Conservation (phyloP, 1,139 yeast genomes). For the Zygosaccharomyces pseudobailii region DNA sequence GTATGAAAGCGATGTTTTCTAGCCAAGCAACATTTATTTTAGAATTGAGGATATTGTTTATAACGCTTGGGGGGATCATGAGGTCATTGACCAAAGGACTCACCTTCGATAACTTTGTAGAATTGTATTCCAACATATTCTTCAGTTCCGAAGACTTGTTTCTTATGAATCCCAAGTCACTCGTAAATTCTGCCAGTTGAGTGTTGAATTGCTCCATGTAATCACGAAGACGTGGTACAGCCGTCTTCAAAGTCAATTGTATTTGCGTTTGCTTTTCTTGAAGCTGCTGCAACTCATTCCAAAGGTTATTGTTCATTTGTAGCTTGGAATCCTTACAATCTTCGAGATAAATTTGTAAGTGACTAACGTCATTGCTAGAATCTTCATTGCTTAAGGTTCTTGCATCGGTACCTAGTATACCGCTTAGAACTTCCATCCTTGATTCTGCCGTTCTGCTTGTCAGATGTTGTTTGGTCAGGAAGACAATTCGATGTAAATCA, state of each 20-base stretch:
- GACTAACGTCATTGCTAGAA: slow-evolving; percentile 4
- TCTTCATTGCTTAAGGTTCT: neutral
- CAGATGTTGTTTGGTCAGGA: neutral
- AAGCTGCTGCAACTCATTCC: slow-evolving; percentile 17
- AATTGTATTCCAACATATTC: slow-evolving; percentile 52
- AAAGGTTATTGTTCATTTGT: slow-evolving; percentile 10
- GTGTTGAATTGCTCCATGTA: slow-evolving; percentile 44
- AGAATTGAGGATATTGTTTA: slow-evolving; percentile 46
- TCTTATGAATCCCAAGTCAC: slow-evolving; percentile 53
- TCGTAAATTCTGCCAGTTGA: slow-evolving; percentile 55
- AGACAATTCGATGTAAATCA: neutral
- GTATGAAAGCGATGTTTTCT: slow-evolving; percentile 53
- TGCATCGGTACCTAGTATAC: slow-evolving; percentile 7
- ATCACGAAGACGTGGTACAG: slow-evolving; percentile 26
- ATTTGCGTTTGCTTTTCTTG: slow-evolving; percentile 19
- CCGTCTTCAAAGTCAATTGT: slow-evolving; percentile 15
- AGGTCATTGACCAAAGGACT: slow-evolving; percentile 72
- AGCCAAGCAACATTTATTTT: slow-evolving; percentile 50
- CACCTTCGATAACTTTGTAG: slow-evolving; percentile 46
- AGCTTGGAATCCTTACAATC: slow-evolving; percentile 14
- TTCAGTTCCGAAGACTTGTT: slow-evolving; percentile 56
- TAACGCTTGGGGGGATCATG: slow-evolving; percentile 66
- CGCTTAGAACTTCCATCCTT: slow-evolving; percentile 10
- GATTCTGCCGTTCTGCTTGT: neutral
- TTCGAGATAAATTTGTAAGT: slow-evolving; percentile 11